Percentiles rank a stretch among this genome's conserved stretches.
phyloP scores from a whole-genome alignment of 2,329 filamentous ascomycete genomes.

The Aspergillus persii region DNA sequence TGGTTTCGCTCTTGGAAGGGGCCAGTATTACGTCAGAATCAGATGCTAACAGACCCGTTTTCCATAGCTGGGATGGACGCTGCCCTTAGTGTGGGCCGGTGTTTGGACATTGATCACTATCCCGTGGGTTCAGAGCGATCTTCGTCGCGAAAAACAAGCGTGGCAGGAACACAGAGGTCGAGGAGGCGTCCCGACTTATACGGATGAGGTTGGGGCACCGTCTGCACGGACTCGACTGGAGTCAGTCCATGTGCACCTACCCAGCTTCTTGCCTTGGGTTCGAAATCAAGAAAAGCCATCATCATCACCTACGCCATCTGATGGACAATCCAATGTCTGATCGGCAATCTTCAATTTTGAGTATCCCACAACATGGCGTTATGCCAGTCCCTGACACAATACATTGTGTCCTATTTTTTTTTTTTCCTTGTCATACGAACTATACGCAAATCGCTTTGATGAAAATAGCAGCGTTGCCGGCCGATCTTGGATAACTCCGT shows the following conservation, averaged over 20 bases:
- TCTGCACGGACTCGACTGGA: conserved; percentile 38
- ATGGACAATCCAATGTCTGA: conserved; percentile 7
- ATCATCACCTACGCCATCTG: conserved; percentile 22
- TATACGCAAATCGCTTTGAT: not conserved
- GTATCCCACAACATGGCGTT: no score
- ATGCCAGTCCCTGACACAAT: not conserved
- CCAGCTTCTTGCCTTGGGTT: conserved; percentile 28
- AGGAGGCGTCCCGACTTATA: conserved; percentile 34
- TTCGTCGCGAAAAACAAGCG: conserved; percentile 44
- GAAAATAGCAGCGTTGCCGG: not conserved
- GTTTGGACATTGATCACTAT: conserved; percentile 48
- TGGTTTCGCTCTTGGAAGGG: conserved; percentile 12
- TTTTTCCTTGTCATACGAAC: no score
- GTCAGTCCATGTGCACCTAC: conserved; percentile 33
- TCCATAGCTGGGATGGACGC: conserved; percentile 16
- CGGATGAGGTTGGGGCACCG: conserved; percentile 38
- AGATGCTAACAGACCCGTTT: not conserved
- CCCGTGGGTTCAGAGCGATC: conserved; percentile 46
- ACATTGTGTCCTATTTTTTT: no score
- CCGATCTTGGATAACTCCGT: not conserved
- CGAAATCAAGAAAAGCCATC: conserved; percentile 27
- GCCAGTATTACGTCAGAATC: not conserved
- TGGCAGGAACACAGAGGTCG: conserved; percentile 38
- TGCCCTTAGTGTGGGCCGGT: conserved; percentile 38
- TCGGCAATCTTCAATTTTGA: not conserved